Percentiles rank a stretch among this genome's conserved stretches.
Conservation (phyloP, 345 rosid species). For the Gossypium stocksii region DNA sequence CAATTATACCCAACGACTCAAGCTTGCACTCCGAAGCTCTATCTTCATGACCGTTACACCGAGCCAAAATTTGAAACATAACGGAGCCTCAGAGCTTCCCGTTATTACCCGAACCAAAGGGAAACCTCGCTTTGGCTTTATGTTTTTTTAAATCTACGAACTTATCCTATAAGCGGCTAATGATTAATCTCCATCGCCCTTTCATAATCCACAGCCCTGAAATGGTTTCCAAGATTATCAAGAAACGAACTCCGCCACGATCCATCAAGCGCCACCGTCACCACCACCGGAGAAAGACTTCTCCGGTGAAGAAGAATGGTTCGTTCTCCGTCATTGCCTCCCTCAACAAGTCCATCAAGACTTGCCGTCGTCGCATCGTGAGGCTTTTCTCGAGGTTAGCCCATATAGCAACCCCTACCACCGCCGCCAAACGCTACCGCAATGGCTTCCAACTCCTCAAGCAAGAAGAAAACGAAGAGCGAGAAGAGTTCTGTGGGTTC, state of each 20-base stretch:
- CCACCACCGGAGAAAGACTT: constrained; percentile 35
- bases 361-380: constrained; percentile 60
- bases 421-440: constrained; percentile 15
- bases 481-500: neutral
- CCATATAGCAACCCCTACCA: constrained; percentile 35
- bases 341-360: constrained; percentile 55
- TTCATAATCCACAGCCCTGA: constrained; percentile 12
- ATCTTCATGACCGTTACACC: constrained; percentile 60
- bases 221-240: constrained; percentile 57
- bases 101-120: constrained; percentile 5
- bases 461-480: constrained; percentile 6
- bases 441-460: constrained; percentile 58
- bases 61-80: constrained; percentile 46
- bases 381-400: constrained; percentile 57
- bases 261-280: constrained; percentile 36
- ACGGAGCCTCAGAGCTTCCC: neutral
- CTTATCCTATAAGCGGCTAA: neutral
- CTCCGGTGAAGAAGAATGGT: constrained; percentile 24
- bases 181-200: neutral
- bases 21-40: constrained; percentile 65
- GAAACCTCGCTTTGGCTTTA: neutral
- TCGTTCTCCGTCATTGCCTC: constrained; percentile 48
- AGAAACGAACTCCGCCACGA: constrained; percentile 38
- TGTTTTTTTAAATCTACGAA: constrained; percentile 10
- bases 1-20: neutral